Evolutionary conservation across 306 rosid genomes (phyloP).

Genomic region (Citrullus colocynthis): DNA sequence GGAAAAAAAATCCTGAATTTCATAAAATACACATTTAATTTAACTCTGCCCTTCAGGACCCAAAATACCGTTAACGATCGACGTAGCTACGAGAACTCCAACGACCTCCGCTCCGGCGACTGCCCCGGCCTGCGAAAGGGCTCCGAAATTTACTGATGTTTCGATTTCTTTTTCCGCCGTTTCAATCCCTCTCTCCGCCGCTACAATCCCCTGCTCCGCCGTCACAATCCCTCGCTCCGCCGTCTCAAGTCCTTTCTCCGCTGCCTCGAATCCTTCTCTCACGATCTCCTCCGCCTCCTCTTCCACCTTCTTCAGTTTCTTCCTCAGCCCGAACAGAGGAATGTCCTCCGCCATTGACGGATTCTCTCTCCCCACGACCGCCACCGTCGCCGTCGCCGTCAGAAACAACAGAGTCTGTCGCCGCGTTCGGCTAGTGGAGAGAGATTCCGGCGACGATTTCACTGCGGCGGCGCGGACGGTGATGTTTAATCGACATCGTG

Average conservation of each 20-base stretch:
- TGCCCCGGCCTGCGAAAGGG: conserved; percentile 60
- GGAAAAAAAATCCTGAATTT: neutral
- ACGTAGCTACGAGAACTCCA: conserved; percentile 53
- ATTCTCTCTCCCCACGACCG: conserved; percentile 26
- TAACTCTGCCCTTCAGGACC: conserved; percentile 49
- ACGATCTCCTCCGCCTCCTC: conserved; percentile 61
- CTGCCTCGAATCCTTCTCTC: conserved; percentile 62
- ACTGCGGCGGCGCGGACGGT: conserved; percentile 14
- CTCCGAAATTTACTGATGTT: conserved; percentile 39
- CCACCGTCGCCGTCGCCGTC: conserved; percentile 37
- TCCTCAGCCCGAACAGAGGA: conserved; percentile 58
- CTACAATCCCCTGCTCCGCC: conserved; percentile 33
- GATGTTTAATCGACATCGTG: conserved; percentile 15
- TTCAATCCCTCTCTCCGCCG: conserved; percentile 39
- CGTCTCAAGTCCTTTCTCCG: conserved; percentile 42
- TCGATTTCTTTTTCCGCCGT: conserved; percentile 42
- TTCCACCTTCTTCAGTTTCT: conserved; percentile 59
- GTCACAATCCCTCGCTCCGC: conserved; percentile 24
- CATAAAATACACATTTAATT: neutral
- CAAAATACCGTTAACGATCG: conserved; percentile 65
- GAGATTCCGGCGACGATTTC: conserved; percentile 1
- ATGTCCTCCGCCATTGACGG: conserved; percentile 46
- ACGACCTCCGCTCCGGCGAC: conserved; percentile 70
- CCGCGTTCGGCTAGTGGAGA: conserved; percentile 9
- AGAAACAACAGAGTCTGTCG: conserved; percentile 45